A percentile compares a stretch with the other conserved stretches of the same genome.
These are phyloP conservation scores for Syzygium malaccense DNA, from an alignment of 441 rosid species.

Conservation along the genomic window DNA sequence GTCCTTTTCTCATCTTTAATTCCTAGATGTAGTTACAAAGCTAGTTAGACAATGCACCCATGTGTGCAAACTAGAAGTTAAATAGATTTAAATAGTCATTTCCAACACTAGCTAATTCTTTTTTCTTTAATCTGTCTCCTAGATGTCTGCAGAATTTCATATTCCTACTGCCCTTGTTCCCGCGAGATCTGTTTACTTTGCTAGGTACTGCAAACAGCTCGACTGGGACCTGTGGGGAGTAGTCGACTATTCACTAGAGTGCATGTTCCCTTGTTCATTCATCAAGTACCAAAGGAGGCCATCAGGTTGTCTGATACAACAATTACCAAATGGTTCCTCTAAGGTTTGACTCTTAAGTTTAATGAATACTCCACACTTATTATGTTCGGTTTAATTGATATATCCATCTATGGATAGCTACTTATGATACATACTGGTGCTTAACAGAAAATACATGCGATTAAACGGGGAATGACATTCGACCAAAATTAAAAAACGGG, in stretches of 20 bases:
- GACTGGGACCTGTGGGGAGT: constrained; percentile 34
- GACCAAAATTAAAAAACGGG: too few species aligned
- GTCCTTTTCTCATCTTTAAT: background rate
- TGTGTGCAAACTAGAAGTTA: background rate
- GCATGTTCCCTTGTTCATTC: constrained; percentile 18
- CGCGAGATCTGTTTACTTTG: constrained; percentile 30
- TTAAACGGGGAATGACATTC: background rate
- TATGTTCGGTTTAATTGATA: background rate
- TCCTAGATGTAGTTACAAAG: background rate
- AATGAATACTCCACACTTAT: background rate
- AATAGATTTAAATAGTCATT: background rate
- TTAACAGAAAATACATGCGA: background rate
- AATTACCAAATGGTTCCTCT: constrained; percentile 19
- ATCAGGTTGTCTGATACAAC: constrained; percentile 46
- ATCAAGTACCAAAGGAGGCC: constrained; percentile 31
- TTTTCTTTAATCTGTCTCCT: background rate
- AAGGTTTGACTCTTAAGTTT: constrained; percentile 18
- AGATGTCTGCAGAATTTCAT: constrained; percentile 47
- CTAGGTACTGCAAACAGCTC: constrained; percentile 35
- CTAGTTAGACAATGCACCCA: background rate
- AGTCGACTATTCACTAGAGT: constrained; percentile 52
- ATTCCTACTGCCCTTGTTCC: constrained; percentile 36
- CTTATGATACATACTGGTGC: background rate
- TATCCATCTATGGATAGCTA: background rate
- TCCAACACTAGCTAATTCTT: background rate